phyloP scores from a whole-genome alignment of 2,329 filamentous ascomycete species.

The Blastomyces emzantsi region DNA sequence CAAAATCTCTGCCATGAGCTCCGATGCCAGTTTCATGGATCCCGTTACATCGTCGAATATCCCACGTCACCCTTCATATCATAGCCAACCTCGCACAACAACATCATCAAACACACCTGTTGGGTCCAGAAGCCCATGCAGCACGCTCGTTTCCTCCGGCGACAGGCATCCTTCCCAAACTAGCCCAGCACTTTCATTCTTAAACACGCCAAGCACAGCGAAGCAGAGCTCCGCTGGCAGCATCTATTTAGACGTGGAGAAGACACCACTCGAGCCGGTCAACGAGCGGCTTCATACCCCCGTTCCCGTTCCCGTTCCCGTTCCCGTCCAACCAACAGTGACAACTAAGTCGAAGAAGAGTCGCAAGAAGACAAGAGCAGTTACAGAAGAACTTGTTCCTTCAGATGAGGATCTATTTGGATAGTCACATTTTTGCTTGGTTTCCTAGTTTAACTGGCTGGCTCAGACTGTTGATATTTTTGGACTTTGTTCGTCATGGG shows the following conservation, averaged over 20 bases:
- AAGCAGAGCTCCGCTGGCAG: constrained; percentile 3
- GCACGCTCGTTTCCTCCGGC: background rate
- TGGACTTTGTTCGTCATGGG: no score
- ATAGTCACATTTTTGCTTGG: background rate
- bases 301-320: background rate
- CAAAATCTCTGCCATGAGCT: constrained; percentile 6
- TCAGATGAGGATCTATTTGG: constrained; percentile 10
- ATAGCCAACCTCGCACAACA: constrained; percentile 4
- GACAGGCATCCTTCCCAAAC: background rate
- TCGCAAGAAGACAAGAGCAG: background rate
- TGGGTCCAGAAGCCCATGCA: constrained; percentile 5
- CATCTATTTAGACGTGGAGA: constrained; percentile 4
- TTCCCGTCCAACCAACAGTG: background rate
- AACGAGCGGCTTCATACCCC: background rate
- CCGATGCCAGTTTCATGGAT: constrained; percentile 7
- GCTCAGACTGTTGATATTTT: background rate
- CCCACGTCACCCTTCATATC: constrained; percentile 16
- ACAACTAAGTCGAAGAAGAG: background rate
- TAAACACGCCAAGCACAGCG: background rate
- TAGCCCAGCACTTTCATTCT: constrained; percentile 5
- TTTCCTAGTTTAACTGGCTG: background rate
- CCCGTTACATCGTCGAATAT: constrained; percentile 10
- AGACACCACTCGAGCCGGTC: constrained; percentile 3
- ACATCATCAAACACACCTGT: background rate
- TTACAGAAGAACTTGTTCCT: constrained; percentile 11